Evolutionary conservation across 2,329 filamentous ascomycete genomes (phyloP).

Genomic region (Aureobasidium pullulans): DNA sequence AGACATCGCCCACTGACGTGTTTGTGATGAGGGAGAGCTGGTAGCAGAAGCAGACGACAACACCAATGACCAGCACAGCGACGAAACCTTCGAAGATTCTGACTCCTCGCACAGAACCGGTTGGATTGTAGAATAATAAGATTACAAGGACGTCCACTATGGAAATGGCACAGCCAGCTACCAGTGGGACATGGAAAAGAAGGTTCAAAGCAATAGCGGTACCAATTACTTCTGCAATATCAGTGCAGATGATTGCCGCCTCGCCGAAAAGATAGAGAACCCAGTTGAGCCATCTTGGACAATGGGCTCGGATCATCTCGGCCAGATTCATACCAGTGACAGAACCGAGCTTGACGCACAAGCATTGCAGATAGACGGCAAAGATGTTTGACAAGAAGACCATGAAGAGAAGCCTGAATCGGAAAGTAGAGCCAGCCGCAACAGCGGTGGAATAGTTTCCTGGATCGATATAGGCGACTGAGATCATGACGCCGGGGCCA

Average conservation of each 20-base stretch:
- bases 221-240: conserved; percentile 60
- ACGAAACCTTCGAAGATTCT: conserved; percentile 61
- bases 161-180: conserved; percentile 61
- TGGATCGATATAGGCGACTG: conserved; percentile 44
- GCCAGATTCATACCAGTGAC: conserved; percentile 44
- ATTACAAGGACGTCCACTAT: conserved; percentile 63
- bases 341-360: conserved; percentile 53
- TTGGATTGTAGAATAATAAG: conserved; percentile 58
- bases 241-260: conserved; percentile 51
- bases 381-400: conserved; percentile 63
- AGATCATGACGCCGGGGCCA: conserved; percentile 59
- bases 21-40: conserved; percentile 56
- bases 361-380: conserved; percentile 61
- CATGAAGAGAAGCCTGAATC: conserved; percentile 60
- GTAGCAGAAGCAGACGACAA: conserved; percentile 64
- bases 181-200: conserved; percentile 55
- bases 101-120: conserved; percentile 49
- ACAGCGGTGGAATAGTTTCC: conserved; percentile 65
- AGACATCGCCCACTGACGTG: conserved; percentile 51
- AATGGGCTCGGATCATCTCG: conserved; percentile 41
- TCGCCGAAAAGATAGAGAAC: conserved; percentile 49
- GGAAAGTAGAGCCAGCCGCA: conserved; percentile 58
- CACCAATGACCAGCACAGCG: conserved; percentile 55
- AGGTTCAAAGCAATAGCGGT: conserved; percentile 64
- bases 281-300: conserved; percentile 49